phyloP scores from a whole-genome alignment of 2,329 filamentous ascomycete species.

The Colletotrichum sp. region DNA sequence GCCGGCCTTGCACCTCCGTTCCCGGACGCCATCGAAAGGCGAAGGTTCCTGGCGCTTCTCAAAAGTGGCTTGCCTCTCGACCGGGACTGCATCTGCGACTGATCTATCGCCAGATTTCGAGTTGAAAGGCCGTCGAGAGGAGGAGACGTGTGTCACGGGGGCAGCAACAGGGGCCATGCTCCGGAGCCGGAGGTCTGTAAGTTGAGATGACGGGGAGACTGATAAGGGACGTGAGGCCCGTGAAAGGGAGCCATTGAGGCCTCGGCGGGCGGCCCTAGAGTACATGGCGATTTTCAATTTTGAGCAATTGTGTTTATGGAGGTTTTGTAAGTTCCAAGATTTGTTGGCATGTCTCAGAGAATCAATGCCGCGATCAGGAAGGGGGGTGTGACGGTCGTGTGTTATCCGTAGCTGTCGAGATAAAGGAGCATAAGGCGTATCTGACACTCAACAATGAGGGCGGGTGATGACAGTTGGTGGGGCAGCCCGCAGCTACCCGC shows the following conservation, averaged over 20 bases:
- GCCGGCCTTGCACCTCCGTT: constrained; percentile 73
- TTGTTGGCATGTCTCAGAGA: neutral
- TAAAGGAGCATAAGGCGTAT: constrained; percentile 19
- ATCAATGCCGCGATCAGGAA: neutral
- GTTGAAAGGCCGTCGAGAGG: constrained; percentile 1
- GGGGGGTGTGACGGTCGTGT: neutral
- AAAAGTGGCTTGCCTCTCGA: constrained; percentile 15
- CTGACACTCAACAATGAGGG: constrained; percentile 3
- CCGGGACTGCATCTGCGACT: constrained; percentile 21
- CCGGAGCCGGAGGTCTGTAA: constrained; percentile 18
- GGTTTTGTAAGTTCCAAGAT: neutral
- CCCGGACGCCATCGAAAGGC: constrained; percentile 66
- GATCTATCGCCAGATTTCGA: constrained; percentile 14
- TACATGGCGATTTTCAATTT: neutral
- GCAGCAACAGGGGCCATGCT: neutral
- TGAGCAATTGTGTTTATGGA: neutral
- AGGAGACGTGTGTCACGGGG: neutral
- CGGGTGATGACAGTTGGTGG: neutral
- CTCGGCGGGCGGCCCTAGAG: neutral
- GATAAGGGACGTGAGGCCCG: neutral
- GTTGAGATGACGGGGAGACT: constrained; percentile 2
- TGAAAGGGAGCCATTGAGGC: constrained; percentile 11
- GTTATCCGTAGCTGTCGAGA: neutral
- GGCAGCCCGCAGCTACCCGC: constrained; percentile 24
- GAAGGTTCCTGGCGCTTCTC: constrained; percentile 18